Base-by-base conservation (phyloP, 75 land plant species). In the Isoetes taiwanensis region DNA sequence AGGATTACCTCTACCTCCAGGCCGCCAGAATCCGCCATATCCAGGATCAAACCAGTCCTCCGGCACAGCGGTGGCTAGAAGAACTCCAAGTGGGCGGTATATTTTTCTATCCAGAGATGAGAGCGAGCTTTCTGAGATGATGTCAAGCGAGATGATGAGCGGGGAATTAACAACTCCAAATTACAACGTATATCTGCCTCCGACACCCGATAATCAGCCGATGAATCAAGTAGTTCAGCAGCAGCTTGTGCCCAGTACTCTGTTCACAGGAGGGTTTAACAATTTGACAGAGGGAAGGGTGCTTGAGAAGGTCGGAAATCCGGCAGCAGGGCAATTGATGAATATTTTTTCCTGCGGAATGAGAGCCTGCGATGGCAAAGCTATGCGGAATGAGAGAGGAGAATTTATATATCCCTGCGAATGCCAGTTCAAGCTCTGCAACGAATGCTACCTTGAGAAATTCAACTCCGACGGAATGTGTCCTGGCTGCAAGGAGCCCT, bases 181-280 rank as follows among this genome's bases (percentile, higher is more conserved):
- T n/a, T 86, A 86, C 65, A 83, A 86, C 11, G 89, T 86, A 8
- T 80, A 80, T 27, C 77, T 86, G 28, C 91, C 91, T 46, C 80
- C 89, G 2, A 84, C 91, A 6, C 91, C 91, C 1, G 91, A 86
- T 59, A 79, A 84, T 39, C 88, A 86, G 42, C 83, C 80, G 24
- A 79, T 77, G 80, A 64, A 72, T n/a, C n/a, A n/a, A n/a, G n/a
- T n/a, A n/a, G n/a, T n/a, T n/a, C n/a, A 86, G 71, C 80, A 83
- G 73, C 84, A 80, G 57, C 80, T 80, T 43, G 83, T 85, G n/a
- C 73, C 96, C 1, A 89, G 74, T 53, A 82, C 91, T 2, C 68
- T 89, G 12, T 85, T 89, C 76, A 89, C 86, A 0, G 96, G 96
- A 0, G 95, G 95, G 21, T 88, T 76, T 63, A 85, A 88, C 56